phyloP scores from a whole-genome alignment of 257 asterid genomes.

The Nicotiana attenuata region DNA sequence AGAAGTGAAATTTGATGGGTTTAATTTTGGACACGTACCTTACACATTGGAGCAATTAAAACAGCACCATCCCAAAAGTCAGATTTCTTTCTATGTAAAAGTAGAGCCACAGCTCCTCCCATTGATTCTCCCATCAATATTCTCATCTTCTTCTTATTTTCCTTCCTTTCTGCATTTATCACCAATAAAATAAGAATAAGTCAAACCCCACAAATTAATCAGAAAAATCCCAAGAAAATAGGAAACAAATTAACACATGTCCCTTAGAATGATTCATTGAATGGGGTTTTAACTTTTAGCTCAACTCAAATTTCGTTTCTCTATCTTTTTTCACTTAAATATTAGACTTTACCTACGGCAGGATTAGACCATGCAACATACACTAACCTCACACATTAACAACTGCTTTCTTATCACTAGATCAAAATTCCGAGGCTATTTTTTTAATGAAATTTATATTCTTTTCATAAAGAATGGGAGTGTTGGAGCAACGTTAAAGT shows the following conservation, averaged over 20 bases:
- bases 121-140: constrained; percentile 68
- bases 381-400: too few relatives aligned
- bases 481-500: too few relatives aligned
- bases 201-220: neutral
- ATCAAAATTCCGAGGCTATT: too few relatives aligned
- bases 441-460: too few relatives aligned
- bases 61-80: constrained; percentile 64
- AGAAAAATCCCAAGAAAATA: neutral
- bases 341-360: too few relatives aligned
- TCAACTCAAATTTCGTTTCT: neutral
- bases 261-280: neutral
- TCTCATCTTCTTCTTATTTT: constrained; percentile 47
- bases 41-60: constrained; percentile 63
- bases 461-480: too few relatives aligned
- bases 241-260: neutral
- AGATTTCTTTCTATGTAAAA: constrained; percentile 52
- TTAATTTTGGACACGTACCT: constrained; percentile 26
- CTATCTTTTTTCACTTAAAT: too few relatives aligned
- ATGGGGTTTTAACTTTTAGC: too few relatives aligned
- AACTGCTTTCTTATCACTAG: too few relatives aligned
- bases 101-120: constrained; percentile 67
- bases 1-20: neutral
- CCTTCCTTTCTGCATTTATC: constrained; percentile 38
- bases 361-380: too few relatives aligned
- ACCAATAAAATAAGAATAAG: neutral